phyloP scores from a whole-genome alignment of 116 monocot species.

The Thalassia testudinum region DNA sequence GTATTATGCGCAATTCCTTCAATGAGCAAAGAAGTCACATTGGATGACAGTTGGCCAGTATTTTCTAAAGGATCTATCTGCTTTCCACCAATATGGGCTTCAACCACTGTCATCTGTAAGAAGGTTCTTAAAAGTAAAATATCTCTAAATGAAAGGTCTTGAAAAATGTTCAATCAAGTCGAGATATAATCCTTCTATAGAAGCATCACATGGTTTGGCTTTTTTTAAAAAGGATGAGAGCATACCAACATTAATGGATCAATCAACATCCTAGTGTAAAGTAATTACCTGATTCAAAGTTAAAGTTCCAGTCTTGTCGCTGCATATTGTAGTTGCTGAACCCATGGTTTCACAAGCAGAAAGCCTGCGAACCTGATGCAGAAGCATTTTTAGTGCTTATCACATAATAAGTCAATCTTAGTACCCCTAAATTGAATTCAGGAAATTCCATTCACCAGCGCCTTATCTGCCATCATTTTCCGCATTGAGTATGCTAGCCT shows the following conservation, averaged over 20 bases:
- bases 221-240: too few species aligned
- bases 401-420: too few species aligned
- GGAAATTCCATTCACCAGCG: slow-evolving; percentile 33
- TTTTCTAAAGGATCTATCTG: slow-evolving; percentile 41
- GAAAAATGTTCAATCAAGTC: too few species aligned
- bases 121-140: too few species aligned
- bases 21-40: slow-evolving; percentile 30
- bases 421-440: too few species aligned
- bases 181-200: too few species aligned
- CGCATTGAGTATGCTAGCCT: slow-evolving; percentile 98
- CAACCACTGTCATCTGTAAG: slow-evolving; percentile 89
- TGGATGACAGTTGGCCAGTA: slow-evolving; percentile 22
- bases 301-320: slow-evolving; percentile 97
- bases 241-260: too few species aligned
- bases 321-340: slow-evolving; percentile 98
- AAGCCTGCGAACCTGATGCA: slow-evolving; percentile 73
- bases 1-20: slow-evolving; percentile 97
- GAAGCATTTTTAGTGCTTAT: too few species aligned
- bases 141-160: too few species aligned
- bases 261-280: not conserved
- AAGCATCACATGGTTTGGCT: too few species aligned
- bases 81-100: slow-evolving; percentile 56
- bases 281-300: slow-evolving; percentile 71
- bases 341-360: slow-evolving; percentile 99
- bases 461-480: slow-evolving; percentile 99